These are phyloP conservation scores for Leccinum subgranulosum DNA, from an alignment of 768 basidiomycete genomes.

Conservation along the genomic window DNA sequence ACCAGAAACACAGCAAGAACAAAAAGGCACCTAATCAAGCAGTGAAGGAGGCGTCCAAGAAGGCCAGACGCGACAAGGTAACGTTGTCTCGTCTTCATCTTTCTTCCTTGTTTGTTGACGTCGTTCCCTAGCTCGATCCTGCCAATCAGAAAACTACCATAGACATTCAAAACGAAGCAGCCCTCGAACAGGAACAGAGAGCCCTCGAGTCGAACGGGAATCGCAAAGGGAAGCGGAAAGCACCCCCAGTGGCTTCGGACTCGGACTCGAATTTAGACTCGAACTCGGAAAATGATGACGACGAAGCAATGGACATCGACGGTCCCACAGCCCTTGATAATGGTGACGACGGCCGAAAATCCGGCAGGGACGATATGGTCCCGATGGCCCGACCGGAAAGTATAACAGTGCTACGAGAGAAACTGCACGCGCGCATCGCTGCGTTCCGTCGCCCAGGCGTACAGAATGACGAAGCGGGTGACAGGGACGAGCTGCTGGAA, in stretches of 20 bases:
- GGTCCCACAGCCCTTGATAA: conserved; percentile 28
- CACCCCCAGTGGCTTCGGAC: conserved; percentile 14
- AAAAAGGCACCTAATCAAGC: conserved; percentile 80
- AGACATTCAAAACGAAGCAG: conserved; percentile 63
- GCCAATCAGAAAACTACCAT: conserved; percentile 77
- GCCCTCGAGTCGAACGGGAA: conserved; percentile 9
- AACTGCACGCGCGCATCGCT: conserved; percentile 73
- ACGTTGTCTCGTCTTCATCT: neutral
- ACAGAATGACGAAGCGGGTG: conserved; percentile 43
- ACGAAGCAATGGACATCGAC: conserved; percentile 30
- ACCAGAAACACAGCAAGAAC: conserved; percentile 87
- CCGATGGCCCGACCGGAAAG: conserved; percentile 67
- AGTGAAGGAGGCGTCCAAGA: conserved; percentile 84
- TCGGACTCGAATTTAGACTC: no score
- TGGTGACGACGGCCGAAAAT: no score
- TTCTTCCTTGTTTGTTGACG: no score
- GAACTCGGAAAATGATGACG: conserved; percentile 17
- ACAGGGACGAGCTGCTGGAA: conserved; percentile 80
- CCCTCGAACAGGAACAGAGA: conserved; percentile 14
- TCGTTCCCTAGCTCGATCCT: conserved; percentile 66
- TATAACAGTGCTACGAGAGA: conserved; percentile 63
- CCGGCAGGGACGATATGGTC: conserved; percentile 33
- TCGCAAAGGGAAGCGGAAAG: conserved; percentile 50
- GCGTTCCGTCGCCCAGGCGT: conserved; percentile 48
- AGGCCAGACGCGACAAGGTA: conserved; percentile 86